Evolutionary conservation across 2,329 filamentous ascomycete species (phyloP), one percentile per base, ranked within the genome.

Genomic region (Neopestalotiopsis clavispora): DNA sequence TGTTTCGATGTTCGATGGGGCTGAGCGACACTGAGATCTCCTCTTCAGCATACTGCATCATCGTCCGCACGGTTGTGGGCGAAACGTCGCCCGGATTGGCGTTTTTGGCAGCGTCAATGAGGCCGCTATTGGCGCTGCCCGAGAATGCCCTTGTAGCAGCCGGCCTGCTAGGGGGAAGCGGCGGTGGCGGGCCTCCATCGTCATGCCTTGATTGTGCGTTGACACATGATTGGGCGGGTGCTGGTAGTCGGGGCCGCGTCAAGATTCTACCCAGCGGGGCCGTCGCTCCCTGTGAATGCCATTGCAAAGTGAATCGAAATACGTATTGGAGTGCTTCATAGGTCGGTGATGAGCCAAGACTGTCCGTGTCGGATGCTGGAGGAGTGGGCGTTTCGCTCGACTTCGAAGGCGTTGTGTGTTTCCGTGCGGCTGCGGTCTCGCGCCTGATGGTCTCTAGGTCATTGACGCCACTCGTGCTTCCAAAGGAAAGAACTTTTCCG

Each of bases 281-380:
- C 71, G 87, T 84, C 23, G 84, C 79, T 30, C 87, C 87, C 5
- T 80, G 76, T 63, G 85, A 81, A 56, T 90, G 85, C 85, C 88
- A 91, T 69, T 92, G 90, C 2, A 94, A 85, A 10, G 91, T 89
- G 75, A 95, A 95, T 71, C 91, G 92, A 83, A 95, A 95, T 69
- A 89, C 85, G 75, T 89, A 94, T 71, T 85, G 83, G 77, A 86
- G 81, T 76, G 87, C 81, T 72, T 89, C 85, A 69, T 81, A 87
- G 5, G 86, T 80, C 0, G 88, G 87, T 1, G 86, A 83, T 9
- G 87, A 89, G 14, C 84, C 84, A n/a, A 84, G 82, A 17, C 87
- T 89, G 34, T 86, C 87, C 14, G 80, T 80, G 66, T 89, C 86
- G 2, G 84, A 84, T 13, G 82, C 78, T 1, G 84, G 75, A 0